Conservation (phyloP, 768 basidiomycete genomes). For the Daedaleopsis sinensis region DNA sequence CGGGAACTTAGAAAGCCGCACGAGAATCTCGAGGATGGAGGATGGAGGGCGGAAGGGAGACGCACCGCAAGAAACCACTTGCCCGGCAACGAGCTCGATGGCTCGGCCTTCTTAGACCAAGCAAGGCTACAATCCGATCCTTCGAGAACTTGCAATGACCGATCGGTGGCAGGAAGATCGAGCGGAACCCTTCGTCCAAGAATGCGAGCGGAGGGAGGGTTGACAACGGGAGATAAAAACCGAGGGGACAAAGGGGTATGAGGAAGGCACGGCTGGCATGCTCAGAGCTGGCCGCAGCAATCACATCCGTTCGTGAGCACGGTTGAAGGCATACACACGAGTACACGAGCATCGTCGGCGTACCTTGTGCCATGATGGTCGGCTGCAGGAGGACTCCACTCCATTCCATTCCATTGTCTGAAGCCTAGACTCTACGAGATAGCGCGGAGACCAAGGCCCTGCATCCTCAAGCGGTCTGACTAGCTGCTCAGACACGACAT, state of each 20-base stretch:
- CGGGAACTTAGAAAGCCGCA: too few species aligned
- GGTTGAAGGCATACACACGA: not conserved
- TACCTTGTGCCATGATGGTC: not conserved
- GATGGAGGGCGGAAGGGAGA: too few species aligned
- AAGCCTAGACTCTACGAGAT: not conserved
- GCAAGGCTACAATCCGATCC: too few species aligned
- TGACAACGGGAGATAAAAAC: not conserved
- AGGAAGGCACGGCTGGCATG: not conserved
- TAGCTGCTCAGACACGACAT: too few species aligned
- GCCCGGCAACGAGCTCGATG: too few species aligned
- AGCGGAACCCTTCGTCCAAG: not conserved
- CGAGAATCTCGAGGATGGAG: too few species aligned
- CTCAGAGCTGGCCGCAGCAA: not conserved
- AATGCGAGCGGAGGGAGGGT: not conserved
- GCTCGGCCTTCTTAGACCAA: too few species aligned
- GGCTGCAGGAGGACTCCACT: not conserved
- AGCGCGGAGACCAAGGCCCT: not conserved
- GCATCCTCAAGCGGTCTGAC: too few species aligned
- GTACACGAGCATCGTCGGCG: not conserved
- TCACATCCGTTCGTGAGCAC: not conserved
- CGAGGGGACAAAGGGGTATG: not conserved
- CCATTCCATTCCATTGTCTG: not conserved
- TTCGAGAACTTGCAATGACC: too few species aligned
- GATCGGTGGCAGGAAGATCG: not conserved
- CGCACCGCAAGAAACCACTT: too few species aligned